phyloP scores from a whole-genome alignment of 129 eudicot species.

The Centella asiatica region DNA sequence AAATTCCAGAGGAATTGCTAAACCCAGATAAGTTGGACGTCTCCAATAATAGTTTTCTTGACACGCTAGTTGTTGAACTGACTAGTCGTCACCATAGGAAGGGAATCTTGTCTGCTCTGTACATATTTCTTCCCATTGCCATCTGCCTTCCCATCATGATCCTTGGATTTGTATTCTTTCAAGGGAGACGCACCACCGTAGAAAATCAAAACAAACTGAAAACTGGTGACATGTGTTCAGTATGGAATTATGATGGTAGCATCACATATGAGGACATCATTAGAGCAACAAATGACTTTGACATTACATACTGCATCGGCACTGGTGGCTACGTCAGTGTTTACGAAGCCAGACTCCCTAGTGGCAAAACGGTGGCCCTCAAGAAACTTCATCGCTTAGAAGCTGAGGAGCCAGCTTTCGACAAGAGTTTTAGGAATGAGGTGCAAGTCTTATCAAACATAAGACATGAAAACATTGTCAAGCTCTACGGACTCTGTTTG shows the following conservation, averaged over 20 bases:
- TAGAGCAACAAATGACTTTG: slow-evolving; percentile 28
- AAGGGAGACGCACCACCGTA: neutral
- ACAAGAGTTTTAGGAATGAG: slow-evolving; percentile 27
- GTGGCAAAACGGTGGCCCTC: too few relatives aligned
- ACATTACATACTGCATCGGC: slow-evolving; percentile 35
- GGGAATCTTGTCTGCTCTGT: neutral
- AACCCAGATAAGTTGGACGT: neutral
- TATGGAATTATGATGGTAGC: slow-evolving; percentile 17
- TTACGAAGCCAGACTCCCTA: slow-evolving; percentile 28
- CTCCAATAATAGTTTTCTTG: neutral
- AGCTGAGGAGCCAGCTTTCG: slow-evolving; percentile 16
- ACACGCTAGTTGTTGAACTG: neutral
- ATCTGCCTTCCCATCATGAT: neutral
- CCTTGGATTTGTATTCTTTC: too few relatives aligned
- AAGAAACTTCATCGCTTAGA: too few relatives aligned
- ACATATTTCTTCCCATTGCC: neutral
- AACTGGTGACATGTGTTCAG: neutral
- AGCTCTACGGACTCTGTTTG: slow-evolving; percentile 34
- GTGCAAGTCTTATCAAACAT: slow-evolving; percentile 18
- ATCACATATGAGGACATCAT: slow-evolving; percentile 30
- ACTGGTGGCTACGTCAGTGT: slow-evolving; percentile 33
- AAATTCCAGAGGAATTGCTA: neutral
- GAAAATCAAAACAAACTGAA: too few relatives aligned
- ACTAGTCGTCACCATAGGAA: neutral
- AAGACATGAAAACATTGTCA: too few relatives aligned